Evolutionary conservation across 1,284 basidiomycete genomes (phyloP).

Genomic region (Ceraceosorus bombacis): DNA sequence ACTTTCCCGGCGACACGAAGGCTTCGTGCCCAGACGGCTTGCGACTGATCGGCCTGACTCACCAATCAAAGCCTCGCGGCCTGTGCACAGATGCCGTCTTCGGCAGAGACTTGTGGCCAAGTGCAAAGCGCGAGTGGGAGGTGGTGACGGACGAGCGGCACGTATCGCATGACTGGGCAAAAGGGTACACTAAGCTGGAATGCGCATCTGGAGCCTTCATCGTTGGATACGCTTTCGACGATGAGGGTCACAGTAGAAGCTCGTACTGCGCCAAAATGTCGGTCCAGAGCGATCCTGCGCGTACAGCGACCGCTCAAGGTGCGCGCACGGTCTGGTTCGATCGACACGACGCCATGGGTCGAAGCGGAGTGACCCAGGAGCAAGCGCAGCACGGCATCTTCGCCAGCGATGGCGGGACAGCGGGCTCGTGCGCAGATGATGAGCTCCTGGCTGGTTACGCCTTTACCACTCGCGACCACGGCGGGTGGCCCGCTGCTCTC

Average conservation of each 20-base stretch:
- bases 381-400: conserved; percentile 5
- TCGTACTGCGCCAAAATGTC: conserved; percentile 2
- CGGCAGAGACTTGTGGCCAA: conserved; percentile 8
- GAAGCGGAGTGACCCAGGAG: too few relatives aligned
- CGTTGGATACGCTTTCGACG: conserved; percentile 13
- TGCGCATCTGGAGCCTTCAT: conserved; percentile 5
- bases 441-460: conserved; percentile 13
- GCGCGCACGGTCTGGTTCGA: conserved; percentile 6
- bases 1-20: conserved; percentile 3
- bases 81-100: conserved; percentile 14
- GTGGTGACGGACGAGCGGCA: conserved; percentile 3
- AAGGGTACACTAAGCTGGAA: conserved; percentile 9
- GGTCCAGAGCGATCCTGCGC: background rate
- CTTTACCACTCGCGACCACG: conserved; percentile 1
- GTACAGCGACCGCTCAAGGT: background rate
- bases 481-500: conserved; percentile 10
- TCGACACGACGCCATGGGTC: background rate
- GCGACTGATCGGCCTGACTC: conserved; percentile 9
- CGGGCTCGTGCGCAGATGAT: conserved; percentile 12
- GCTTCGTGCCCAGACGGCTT: conserved; percentile 15
- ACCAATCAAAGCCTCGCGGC: conserved; percentile 1
- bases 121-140: background rate
- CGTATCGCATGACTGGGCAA: conserved; percentile 11
- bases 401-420: background rate
- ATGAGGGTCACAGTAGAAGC: background rate